phyloP scores from a whole-genome alignment of 129 eudicot genomes.

The Tanacetum coccineum region DNA sequence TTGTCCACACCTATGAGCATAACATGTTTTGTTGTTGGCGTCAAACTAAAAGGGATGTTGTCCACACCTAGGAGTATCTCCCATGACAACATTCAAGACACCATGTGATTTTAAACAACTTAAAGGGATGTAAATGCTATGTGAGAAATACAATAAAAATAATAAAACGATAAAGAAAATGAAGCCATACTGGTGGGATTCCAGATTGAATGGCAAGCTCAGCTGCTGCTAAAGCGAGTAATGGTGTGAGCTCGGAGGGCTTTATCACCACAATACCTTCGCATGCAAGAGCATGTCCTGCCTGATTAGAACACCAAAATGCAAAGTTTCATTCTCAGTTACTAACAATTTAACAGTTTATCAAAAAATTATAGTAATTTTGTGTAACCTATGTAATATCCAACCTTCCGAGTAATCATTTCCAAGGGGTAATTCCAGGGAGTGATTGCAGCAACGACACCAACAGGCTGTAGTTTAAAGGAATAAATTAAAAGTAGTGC shows the following conservation, averaged over 20 bases:
- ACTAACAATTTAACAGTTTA: constrained; percentile 1
- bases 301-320: constrained; percentile 39
- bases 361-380: background rate
- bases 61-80: constrained; percentile 76
- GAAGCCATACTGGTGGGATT: too few species aligned
- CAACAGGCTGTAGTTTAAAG: too few species aligned
- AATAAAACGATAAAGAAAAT: too few species aligned
- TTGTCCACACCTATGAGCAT: too few species aligned
- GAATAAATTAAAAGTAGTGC: too few species aligned
- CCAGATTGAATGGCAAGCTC: too few species aligned
- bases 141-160: too few species aligned
- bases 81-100: constrained; percentile 89
- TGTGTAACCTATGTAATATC: background rate
- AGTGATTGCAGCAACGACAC: constrained; percentile 86
- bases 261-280: constrained; percentile 91
- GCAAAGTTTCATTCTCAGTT: constrained; percentile 22
- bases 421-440: constrained; percentile 80
- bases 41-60: too few species aligned
- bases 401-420: constrained; percentile 22
- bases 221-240: constrained; percentile 89
- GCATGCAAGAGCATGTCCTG: constrained; percentile 94
- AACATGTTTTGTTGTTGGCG: too few species aligned
- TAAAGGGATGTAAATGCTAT: background rate
- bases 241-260: constrained; percentile 94
- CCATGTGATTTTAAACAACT: constrained; percentile 41